Base-by-base conservation (phyloP, 2,329 filamentous ascomycete genomes). In the Ambrosiella xylebori region DNA sequence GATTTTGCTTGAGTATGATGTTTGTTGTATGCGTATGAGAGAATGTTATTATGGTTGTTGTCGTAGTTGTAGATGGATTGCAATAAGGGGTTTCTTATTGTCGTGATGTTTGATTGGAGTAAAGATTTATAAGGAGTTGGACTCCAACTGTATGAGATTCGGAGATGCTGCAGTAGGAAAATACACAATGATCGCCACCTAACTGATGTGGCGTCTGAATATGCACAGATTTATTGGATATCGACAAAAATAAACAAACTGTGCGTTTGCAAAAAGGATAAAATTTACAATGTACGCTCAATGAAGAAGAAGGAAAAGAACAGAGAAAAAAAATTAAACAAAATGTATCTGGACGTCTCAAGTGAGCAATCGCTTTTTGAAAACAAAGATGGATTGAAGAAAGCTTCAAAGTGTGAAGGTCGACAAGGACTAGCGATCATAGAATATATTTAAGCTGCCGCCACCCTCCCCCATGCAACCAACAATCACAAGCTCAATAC, bases 401-500 rank as follows among this genome's bases (percentile, higher is more conserved):
- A 13, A 47, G 17, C 44, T 7, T 3, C 19, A 27, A 3, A 27
- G 3, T 27, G 19, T 27, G 17, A 47, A 47, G n/a, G 7, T 15
- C 7, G n/a, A 17, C 17, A 9, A 9, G 5, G 17, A 51, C 19
- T 2, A 19, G 47, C 47, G 17, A 51, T 51, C 15, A 51, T 51
- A 17, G 19, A 51, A 51, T 51, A 51, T 51, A 27, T 51, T 15
- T 27, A n/a, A 11, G 39, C 9, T 2, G 9, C 5, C 39, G n/a
- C n/a, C 39, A 41, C 9, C 9, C 9, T n/a, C n/a, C 9, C 39
- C 39, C 9, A 51, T 51, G 35, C 47, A 51, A 13, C 54, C 55
- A 53, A 44, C 15, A 52, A 51, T 58, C 57, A 44, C 41, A 58
- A 56, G 54, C 38, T n/a, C 49, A 54, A 49, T 54, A 51, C 2